Evolutionary conservation across 495 filamentous ascomycete genomes (phyloP).

Genomic region (Penicillium angulare): DNA sequence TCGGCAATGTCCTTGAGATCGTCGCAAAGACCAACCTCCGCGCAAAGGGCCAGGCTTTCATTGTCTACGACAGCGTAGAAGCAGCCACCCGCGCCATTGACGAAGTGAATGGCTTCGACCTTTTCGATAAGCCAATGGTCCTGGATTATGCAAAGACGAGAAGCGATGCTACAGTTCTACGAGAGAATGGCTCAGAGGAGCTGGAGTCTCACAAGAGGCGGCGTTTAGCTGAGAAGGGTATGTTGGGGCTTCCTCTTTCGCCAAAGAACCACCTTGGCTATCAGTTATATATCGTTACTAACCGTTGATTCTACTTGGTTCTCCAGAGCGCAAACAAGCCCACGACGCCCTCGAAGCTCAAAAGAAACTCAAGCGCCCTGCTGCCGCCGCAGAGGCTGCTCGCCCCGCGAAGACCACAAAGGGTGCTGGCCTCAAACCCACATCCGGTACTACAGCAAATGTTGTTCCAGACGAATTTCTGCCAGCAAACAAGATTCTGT

Average conservation of each 20-base stretch:
- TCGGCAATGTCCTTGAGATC: conserved; percentile 86
- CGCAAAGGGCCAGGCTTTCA: conserved; percentile 93
- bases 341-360: conserved; percentile 76
- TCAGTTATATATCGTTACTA: background rate
- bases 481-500: conserved; percentile 96
- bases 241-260: conserved; percentile 13
- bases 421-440: conserved; percentile 80
- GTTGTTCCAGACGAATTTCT: conserved; percentile 96
- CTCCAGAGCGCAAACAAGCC: conserved; percentile 85
- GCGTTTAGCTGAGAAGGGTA: conserved; percentile 89
- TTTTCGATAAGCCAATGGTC: conserved; percentile 92
- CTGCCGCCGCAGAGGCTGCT: conserved; percentile 45
- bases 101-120: conserved; percentile 88
- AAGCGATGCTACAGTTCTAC: conserved; percentile 84
- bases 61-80: conserved; percentile 82
- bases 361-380: conserved; percentile 76
- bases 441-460: conserved; percentile 61
- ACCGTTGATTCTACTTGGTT: conserved; percentile 5
- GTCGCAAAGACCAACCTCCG: conserved; percentile 90
- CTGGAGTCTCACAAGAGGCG: conserved; percentile 86
- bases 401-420: conserved; percentile 72
- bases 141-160: conserved; percentile 79
- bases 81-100: conserved; percentile 78
- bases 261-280: background rate
- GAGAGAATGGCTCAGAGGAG: conserved; percentile 69